Evolutionary conservation across 495 filamentous ascomycete genomes (phyloP).

Genomic region (Trichoderma erinaceum): DNA sequence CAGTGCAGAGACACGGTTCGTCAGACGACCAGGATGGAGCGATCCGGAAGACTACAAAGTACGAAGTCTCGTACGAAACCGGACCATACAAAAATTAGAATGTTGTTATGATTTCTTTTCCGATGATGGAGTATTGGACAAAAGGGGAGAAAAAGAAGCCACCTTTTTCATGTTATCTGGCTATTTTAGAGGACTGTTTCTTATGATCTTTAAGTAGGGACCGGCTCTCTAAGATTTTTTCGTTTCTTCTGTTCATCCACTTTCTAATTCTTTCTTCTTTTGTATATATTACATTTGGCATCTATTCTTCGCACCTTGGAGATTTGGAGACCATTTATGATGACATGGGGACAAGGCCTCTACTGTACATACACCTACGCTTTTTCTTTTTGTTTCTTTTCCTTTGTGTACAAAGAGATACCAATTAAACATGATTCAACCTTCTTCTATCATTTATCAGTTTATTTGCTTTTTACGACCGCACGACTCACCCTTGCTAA

Average conservation of each 20-base stretch:
- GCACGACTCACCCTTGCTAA: no score
- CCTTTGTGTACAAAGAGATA: no score
- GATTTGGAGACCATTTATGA: no score
- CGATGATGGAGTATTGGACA: not conserved
- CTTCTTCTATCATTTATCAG: no score
- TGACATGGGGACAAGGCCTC: no score
- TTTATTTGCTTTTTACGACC: no score
- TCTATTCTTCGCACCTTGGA: no score
- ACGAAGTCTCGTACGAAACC: conserved; percentile 4
- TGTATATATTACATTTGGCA: no score
- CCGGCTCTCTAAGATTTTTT: not conserved
- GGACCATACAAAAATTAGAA: not conserved
- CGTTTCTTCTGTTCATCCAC: not conserved
- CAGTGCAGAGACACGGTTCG: conserved; percentile 5
- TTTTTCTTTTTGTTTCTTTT: no score
- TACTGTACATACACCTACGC: no score
- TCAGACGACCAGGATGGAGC: not conserved
- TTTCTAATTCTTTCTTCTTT: no score
- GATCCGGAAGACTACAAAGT: not conserved
- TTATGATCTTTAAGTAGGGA: not conserved
- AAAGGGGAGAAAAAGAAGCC: not conserved
- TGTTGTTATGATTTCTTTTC: not conserved
- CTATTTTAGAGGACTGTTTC: not conserved
- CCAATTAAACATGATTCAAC: no score
- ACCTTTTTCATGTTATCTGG: not conserved